Evolutionary conservation across 2,329 filamentous ascomycete species (phyloP), one percentile per base, ranked within the genome.

Genomic region (Aureobasidium leucospermi): DNA sequence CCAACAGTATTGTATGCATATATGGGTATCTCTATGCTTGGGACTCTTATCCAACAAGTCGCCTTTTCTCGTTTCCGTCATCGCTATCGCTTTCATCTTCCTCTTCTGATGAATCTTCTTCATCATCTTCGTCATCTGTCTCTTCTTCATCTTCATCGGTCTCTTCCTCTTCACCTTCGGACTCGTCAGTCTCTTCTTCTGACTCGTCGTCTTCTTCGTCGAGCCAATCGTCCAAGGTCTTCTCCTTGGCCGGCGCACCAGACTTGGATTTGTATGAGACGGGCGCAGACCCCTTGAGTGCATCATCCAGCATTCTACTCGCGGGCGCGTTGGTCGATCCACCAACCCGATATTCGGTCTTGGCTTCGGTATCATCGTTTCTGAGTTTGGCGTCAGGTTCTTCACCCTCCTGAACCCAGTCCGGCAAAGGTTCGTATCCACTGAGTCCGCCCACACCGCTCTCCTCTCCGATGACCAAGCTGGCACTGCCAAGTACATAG

Each of bases 191-290:
- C 0, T 78, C 78, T 0, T 81, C 78, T 1, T 79, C 78, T 9
- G 42, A 11, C 1, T 58, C 55, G n/a, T 78, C 79, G 15, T 85
- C 83, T 45, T 84, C 85, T 68, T 90, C 88, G 4, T 87, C 90
- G 60, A 97, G 78, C 92, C 94, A 97, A 71, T 96, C 90, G 75
- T 97, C 91, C 63, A 99, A 76, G 19, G 87, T 90, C 81, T 96
- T 96, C 42, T 84, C 84, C 55, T 85, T 73, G 15, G 68, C 61
- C 52, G 67, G 56, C 62, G 71, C 62, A 52, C 65, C 66, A 0
- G 82, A 72, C 67, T 85, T 85, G 13, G 75, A 75, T 15, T 45
- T 81, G n/a, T 59, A 59, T 15, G 28, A 16, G 4, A 53, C 31
- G 41, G 70, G 73, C 8, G 73, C 73, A 65, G 73, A 64, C 70